Conservation (phyloP, 2,329 filamentous ascomycete genomes). For the Zarea fungicola region DNA sequence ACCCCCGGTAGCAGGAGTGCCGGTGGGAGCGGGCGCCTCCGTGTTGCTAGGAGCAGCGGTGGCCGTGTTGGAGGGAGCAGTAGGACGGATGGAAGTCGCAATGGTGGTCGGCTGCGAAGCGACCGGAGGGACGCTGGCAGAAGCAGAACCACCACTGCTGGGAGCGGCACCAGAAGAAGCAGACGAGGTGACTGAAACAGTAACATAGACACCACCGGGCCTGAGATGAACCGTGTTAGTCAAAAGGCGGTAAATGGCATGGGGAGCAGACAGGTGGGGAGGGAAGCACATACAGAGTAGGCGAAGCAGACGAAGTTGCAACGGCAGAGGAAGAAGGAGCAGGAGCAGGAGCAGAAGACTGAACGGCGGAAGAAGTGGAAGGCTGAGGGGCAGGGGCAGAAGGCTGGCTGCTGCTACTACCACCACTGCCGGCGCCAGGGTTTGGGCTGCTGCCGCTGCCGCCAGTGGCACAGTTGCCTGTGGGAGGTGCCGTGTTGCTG, state of each 20-base stretch:
- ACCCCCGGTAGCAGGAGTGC: constrained; percentile 12
- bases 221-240: constrained; percentile 17
- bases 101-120: constrained; percentile 1
- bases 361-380: constrained; percentile 18
- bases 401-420: not conserved
- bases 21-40: constrained; percentile 21
- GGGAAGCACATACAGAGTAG: constrained; percentile 22
- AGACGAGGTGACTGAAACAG: constrained; percentile 22
- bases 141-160: no score
- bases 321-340: not conserved
- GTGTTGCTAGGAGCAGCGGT: constrained; percentile 18
- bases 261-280: not conserved
- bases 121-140: not conserved
- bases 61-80: constrained; percentile 6
- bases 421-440: constrained; percentile 13
- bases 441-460: constrained; percentile 14
- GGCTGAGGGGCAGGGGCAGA: not conserved
- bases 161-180: not conserved
- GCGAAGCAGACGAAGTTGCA: not conserved
- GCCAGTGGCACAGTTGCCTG: constrained; percentile 9
- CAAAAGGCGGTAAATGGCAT: not conserved
- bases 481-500: constrained; percentile 20
- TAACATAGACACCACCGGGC: constrained; percentile 40
- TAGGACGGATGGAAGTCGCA: constrained; percentile 4
- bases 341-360: constrained; percentile 14